Evolutionary conservation across 208 protist genomes (phyloP).

Genomic region (Leishmania tropica): DNA sequence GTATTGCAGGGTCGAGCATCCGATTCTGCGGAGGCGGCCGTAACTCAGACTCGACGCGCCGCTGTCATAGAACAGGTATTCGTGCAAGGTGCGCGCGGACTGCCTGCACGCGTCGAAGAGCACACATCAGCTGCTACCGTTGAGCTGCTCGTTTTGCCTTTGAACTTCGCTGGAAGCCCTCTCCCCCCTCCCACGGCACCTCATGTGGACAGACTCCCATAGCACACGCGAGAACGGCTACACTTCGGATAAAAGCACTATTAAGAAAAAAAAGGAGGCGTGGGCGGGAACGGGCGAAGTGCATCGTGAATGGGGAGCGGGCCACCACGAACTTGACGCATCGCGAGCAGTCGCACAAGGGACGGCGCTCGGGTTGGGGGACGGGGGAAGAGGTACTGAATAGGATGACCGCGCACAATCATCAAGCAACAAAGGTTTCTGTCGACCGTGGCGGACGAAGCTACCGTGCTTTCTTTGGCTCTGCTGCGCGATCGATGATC

Average conservation of each 20-base stretch:
- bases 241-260: neutral
- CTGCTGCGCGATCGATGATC: neutral
- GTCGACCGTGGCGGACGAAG: neutral
- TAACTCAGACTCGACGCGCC: neutral
- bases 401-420: neutral
- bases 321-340: neutral
- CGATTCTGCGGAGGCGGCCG: no score
- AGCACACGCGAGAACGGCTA: neutral
- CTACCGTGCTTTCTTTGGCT: slow-evolving; percentile 15
- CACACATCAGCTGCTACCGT: neutral
- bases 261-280: neutral
- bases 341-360: neutral
- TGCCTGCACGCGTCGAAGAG: neutral
- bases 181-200: no score
- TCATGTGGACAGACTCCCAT: neutral
- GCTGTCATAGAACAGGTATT: neutral
- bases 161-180: neutral
- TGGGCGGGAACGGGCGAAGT: neutral
- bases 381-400: neutral
- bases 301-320: neutral
- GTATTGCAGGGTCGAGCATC: neutral
- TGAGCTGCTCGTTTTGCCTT: neutral
- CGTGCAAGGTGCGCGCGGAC: neutral
- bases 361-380: neutral
- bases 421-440: neutral